Conservation (phyloP, 2,329 filamentous ascomycete genomes). For the Aspergillus unguis region DNA sequence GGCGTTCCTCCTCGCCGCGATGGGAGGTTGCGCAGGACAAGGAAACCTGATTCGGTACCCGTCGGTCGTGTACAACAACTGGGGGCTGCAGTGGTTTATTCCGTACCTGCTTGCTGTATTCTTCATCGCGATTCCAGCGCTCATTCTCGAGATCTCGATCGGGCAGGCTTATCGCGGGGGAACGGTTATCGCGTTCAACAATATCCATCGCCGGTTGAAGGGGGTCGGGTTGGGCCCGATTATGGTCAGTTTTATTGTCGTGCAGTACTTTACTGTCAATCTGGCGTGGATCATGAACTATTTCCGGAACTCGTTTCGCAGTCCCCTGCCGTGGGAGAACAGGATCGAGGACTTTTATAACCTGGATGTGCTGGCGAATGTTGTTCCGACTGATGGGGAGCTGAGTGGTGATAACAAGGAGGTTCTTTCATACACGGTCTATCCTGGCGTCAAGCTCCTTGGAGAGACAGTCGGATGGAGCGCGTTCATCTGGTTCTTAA, state of each 20-base stretch:
- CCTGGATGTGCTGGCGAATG: conserved; percentile 49
- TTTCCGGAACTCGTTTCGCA: conserved; percentile 55
- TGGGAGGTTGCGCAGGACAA: conserved; percentile 58
- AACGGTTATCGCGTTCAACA: conserved; percentile 54
- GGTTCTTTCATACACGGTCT: conserved; percentile 47
- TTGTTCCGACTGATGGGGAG: conserved; percentile 41
- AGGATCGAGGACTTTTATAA: conserved; percentile 54
- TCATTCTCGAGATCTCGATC: conserved; percentile 54
- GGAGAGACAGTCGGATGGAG: conserved; percentile 59
- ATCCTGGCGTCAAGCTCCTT: conserved; percentile 47
- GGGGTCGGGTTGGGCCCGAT: conserved; percentile 54
- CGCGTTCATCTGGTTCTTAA: conserved; percentile 57
- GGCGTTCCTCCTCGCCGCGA: conserved; percentile 56
- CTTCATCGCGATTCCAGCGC: conserved; percentile 54
- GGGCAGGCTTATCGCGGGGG: conserved; percentile 56
- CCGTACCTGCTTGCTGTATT: conserved; percentile 56
- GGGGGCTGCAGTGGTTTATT: conserved; percentile 60
- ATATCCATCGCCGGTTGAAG: conserved; percentile 52
- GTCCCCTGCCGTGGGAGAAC: conserved; percentile 54
- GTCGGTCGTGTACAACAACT: conserved; percentile 59
- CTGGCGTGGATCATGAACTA: conserved; percentile 60
- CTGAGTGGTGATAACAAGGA: conserved; percentile 38
- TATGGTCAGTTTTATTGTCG: conserved; percentile 55
- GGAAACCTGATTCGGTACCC: conserved; percentile 59
- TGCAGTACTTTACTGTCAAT: conserved; percentile 57